Evolutionary conservation across 208 protist species (phyloP), one percentile per base, ranked within the genome.

Genomic region (Acanthamoeba rhysodes): DNA sequence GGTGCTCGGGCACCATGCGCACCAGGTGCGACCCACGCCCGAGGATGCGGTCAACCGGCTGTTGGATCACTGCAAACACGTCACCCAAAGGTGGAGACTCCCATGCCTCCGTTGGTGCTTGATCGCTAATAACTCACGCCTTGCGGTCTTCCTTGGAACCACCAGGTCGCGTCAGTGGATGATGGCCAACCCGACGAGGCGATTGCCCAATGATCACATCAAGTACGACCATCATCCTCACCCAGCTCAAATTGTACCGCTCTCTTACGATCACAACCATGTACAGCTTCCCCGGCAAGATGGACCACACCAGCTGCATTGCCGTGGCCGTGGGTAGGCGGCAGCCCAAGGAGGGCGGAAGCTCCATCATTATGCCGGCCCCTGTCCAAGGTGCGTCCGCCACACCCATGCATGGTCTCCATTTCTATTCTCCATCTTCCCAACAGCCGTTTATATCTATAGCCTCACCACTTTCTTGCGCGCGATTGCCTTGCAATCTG

Each of bases 221-320:
- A 93, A 93, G 87, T 93, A 76, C 22, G 29, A 4, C n/a, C 62
- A 48, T 12, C 29, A 59, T 37, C 34, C 29, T 90, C 27, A 59
- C 53, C 53, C 16, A 59, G 53, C 12, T 20, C 16, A 16, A 6
- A 0, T 16, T 22, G 16, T 22, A 22, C 37, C 12, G 37, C 37
- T n/a, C 12, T 50, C 22, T 6, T 78, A 34, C 22, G 45, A 0
- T 50, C 14, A 22, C 18, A n/a, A 37, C n/a, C 34, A 24, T 41
- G 8, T 24, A 34, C 85, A 93, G 93, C 20, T 96, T 88, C 70
- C 96, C 96, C 27, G 96, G 96, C 57, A 96, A 96, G 78, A 96
- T 96, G 96, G 96, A 96, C 66, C 96, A 96, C 70, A 96, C 94
- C 3, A 96, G 90, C n/a, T 96, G 94, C 57, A 84, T 96, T 24